Conservation (phyloP, 116 monocot genomes). For the Trichopus zeylanicus region DNA sequence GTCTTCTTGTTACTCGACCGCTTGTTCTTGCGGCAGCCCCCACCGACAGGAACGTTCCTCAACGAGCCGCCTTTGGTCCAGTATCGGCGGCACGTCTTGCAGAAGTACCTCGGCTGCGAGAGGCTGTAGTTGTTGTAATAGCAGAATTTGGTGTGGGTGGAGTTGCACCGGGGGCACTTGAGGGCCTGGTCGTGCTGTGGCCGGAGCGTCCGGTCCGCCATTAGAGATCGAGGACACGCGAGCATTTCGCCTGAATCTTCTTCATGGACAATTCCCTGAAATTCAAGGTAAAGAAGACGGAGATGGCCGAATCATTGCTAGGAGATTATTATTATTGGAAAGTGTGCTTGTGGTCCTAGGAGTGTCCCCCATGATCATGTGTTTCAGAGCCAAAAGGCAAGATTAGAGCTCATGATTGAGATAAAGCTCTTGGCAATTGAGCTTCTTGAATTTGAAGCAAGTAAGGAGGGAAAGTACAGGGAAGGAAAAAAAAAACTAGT, state of each 20-base stretch:
- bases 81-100: slow-evolving; percentile 47
- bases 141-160: slow-evolving; percentile 80
- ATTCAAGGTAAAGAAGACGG: not conserved
- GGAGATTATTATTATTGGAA: not conserved
- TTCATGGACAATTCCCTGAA: slow-evolving; percentile 22
- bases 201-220: slow-evolving; percentile 25
- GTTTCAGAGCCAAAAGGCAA: too few relatives aligned
- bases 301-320: not conserved
- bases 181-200: slow-evolving; percentile 55
- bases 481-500: not conserved
- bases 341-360: not conserved
- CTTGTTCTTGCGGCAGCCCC: slow-evolving; percentile 56
- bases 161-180: slow-evolving; percentile 57
- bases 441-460: slow-evolving; percentile 1
- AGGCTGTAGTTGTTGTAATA: slow-evolving; percentile 94
- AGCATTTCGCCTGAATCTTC: slow-evolving; percentile 10
- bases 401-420: not conserved
- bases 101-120: slow-evolving; percentile 39
- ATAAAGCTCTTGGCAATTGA: not conserved
- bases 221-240: slow-evolving; percentile 13
- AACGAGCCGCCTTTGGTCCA: slow-evolving; percentile 36
- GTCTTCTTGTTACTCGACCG: slow-evolving; percentile 19
- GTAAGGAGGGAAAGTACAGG: slow-evolving; percentile 2
- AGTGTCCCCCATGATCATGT: not conserved
- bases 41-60: slow-evolving; percentile 26